Conservation (phyloP, 371 early-diverging fungal genomes). For the Syncephalastrum monosporum region DNA sequence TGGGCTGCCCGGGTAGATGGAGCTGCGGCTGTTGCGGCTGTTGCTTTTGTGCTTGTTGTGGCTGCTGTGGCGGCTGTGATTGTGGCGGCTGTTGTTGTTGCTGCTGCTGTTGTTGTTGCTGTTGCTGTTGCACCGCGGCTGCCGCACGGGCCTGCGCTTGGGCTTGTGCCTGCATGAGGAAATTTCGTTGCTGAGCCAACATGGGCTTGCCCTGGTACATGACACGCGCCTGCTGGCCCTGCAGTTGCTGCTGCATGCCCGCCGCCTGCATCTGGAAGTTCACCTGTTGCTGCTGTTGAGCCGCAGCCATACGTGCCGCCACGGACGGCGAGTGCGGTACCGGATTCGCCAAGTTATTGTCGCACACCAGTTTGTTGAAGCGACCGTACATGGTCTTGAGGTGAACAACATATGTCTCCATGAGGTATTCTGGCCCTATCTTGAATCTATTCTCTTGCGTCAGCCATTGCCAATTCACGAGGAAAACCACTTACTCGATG, state of each 20-base stretch:
- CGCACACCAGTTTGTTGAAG: conserved; percentile 51
- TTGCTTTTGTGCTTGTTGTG: conserved; percentile 20
- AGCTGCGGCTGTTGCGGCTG: conserved; percentile 22
- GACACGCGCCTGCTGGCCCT: conserved; percentile 27
- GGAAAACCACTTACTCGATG: conserved; percentile 39
- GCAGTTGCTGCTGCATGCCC: conserved; percentile 19
- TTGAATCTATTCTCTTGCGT: conserved; percentile 33
- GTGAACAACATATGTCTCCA: conserved; percentile 55
- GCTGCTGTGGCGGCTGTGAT: conserved; percentile 18
- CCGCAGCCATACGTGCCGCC: conserved; percentile 33
- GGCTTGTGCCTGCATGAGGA: conserved; percentile 19
- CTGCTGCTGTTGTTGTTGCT: conserved; percentile 21
- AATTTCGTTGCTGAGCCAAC: conserved; percentile 33
- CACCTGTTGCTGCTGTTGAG: conserved; percentile 20
- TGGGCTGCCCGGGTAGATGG: conserved; percentile 28
- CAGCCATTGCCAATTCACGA: neutral
- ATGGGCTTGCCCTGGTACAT: conserved; percentile 32
- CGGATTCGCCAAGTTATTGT: conserved; percentile 51
- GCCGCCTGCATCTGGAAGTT: conserved; percentile 18
- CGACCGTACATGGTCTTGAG: conserved; percentile 54
- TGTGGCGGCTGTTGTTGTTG: conserved; percentile 21
- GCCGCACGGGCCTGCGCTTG: conserved; percentile 20
- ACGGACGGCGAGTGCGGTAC: conserved; percentile 48
- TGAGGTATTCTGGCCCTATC: conserved; percentile 57
- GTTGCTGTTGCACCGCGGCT: conserved; percentile 23